phyloP scores from a whole-genome alignment of 306 rosid genomes.

The Citrullus amarus region DNA sequence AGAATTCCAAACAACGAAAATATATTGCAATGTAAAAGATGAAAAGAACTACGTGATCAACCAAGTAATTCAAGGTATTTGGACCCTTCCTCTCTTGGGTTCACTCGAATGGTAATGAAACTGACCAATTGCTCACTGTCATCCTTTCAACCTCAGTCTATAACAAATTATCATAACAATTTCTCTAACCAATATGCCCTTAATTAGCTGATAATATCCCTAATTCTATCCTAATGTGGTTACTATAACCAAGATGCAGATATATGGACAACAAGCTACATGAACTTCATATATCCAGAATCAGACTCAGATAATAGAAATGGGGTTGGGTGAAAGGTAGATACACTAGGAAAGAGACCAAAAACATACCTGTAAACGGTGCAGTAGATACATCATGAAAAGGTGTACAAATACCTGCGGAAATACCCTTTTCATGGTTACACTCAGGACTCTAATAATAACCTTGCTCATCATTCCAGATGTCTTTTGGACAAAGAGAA shows the following conservation, averaged over 20 bases:
- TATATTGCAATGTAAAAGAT: no score
- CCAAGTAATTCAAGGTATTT: background rate
- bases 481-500: background rate
- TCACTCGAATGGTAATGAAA: no score
- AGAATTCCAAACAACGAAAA: no score
- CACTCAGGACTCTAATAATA: background rate
- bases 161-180: background rate
- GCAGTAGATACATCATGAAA: slow-evolving; percentile 92
- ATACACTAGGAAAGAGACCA: background rate
- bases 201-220: no score
- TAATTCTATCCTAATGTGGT: no score
- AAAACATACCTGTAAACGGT: slow-evolving; percentile 77
- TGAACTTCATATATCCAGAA: background rate
- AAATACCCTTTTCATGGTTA: slow-evolving; percentile 24
- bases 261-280: background rate
- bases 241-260: background rate
- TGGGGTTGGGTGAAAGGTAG: background rate
- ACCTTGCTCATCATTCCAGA: slow-evolving; percentile 5
- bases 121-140: no score
- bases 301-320: background rate
- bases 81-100: background rate
- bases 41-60: no score
- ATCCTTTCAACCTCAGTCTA: background rate
- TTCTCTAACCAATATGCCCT: no score
- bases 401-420: slow-evolving; percentile 90